phyloP scores from a whole-genome alignment of 495 filamentous ascomycete species.

The Astrothelium macrocarpum region DNA sequence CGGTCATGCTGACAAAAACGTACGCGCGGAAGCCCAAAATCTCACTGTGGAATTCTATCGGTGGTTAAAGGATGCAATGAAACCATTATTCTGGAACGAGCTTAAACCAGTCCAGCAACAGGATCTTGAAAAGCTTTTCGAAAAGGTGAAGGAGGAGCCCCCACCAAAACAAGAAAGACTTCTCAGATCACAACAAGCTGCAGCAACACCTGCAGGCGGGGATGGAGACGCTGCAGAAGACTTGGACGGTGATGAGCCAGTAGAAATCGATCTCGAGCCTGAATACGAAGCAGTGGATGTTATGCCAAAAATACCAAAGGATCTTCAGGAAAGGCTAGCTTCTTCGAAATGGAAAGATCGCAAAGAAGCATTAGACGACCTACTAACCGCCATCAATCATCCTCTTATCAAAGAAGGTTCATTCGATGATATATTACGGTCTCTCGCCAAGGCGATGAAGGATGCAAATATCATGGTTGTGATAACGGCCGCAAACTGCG shows the following conservation, averaged over 20 bases:
- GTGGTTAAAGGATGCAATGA: slow-evolving; percentile 97
- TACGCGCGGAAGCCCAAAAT: slow-evolving; percentile 86
- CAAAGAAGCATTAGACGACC: slow-evolving; percentile 83
- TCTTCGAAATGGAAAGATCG: slow-evolving; percentile 98
- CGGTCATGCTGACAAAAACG: slow-evolving; percentile 96
- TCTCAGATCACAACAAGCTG: slow-evolving; percentile 81
- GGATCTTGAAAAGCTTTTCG: slow-evolving; percentile 90
- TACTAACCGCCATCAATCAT: slow-evolving; percentile 67
- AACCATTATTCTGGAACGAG: slow-evolving; percentile 93
- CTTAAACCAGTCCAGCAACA: slow-evolving; percentile 92
- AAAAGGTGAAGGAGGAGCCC: slow-evolving; percentile 80
- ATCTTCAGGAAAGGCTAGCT: slow-evolving; percentile 69
- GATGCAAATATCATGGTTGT: slow-evolving; percentile 96
- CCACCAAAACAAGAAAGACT: slow-evolving; percentile 82
- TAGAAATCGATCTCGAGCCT: slow-evolving; percentile 65
- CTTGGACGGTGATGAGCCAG: slow-evolving; percentile 59
- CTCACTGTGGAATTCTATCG: slow-evolving; percentile 90
- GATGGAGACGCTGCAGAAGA: slow-evolving; percentile 36
- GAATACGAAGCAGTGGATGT: slow-evolving; percentile 77
- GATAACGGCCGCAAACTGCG: slow-evolving; percentile 85
- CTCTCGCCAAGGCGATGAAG: slow-evolving; percentile 91
- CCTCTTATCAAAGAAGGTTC: slow-evolving; percentile 86
- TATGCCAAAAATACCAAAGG: slow-evolving; percentile 67
- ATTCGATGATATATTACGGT: slow-evolving; percentile 71
- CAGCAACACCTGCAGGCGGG: slow-evolving; percentile 45